Base-by-base conservation (phyloP, 257 asterid species). In the Ilex asprella region DNA sequence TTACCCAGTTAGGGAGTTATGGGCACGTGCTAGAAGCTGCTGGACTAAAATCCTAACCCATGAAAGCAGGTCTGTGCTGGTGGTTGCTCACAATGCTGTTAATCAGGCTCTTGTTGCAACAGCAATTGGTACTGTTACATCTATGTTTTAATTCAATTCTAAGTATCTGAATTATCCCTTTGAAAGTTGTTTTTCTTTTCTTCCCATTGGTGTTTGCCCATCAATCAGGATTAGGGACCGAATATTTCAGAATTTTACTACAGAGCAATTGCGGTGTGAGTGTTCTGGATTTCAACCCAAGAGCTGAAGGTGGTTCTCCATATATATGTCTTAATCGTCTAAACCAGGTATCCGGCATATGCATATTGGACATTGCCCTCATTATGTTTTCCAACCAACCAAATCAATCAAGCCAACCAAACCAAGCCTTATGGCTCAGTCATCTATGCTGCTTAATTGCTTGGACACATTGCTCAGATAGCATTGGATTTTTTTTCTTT, bases 31-130 rank as follows among this genome's bases (percentile, higher is more conserved):
- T 58, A 77, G 91, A 78, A 80, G 70, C 75, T 84, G 98, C 72
- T 92, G 98, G 98, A 70, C 69, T 1, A 86, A 74, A 62, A 89
- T 92, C 41, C 82, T 92, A 56, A 68, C 82, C 13, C 87, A 84
- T 65, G 93, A 89, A 74, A 82, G 90, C 84, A 80, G 67, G 78
- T 88, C 97, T 10, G 62, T 82, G 60, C 87, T 92, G 7, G 93
- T 92, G 31, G 98, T 89, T 67, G 98, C 97, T 76, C 98, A 92
- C 65, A 89, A 89, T 85, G 98, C 97, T 54, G 97, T 89, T 71
- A 89, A 92, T 72, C 97, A 92, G 76, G 98, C 98, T 66, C 95
- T 92, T 67, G 86, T 92, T 63, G 97, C 98, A 75, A 88, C 97
- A 31, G 95, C 98, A 27, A 71, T 92, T 21, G 98, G 97, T 91